Base-by-base conservation (phyloP, 495 filamentous ascomycete species). In the Pseudotulostoma volvatum region DNA sequence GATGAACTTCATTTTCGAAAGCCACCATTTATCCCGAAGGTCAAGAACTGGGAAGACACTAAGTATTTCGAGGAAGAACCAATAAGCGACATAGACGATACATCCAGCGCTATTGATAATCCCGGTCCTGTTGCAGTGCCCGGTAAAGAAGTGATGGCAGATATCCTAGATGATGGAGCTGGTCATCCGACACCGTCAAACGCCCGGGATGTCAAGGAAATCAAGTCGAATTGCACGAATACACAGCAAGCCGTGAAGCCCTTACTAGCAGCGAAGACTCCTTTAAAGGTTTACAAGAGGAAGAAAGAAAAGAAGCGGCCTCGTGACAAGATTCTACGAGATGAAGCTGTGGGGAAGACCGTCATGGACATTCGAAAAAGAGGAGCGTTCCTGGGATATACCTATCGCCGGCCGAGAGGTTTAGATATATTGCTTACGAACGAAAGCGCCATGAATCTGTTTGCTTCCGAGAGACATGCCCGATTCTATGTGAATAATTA, bases 321-420 rank as follows among this genome's bases (percentile, higher is more conserved):
- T 2, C 66, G 84, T 8, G 88, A 96, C 46, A 76, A 74, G 50
- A 56, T 94, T 38, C 57, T 96, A 33, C 59, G 87, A 25, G 88
- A 96, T 53, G 64, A 63, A 31, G 54, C 63, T 9, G 66, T 77
- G 2, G 73, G 69, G 8, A 64, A 60, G 38, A 68, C 67, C 14
- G 84, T 75, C 1, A 57, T 96, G 47, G 79, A 86, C 39, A 67
- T 87, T 39, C 70, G 88, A 42, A 86, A 85, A 54, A 71, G 62
- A 56, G 79, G 70, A 7, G 84, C 84, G 1, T 94, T 94, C 56
- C 53, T 86, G 37, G 87, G 88, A n/a, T 96, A 96, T 54, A 85
- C 81, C 9, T 94, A 85, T 54, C 71, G 75, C 11, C 63, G 74
- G 37, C 76, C 76, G 3, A 66, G 63, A 42, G 50, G 51, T 11